These are phyloP conservation scores for Salvia rosmarinus DNA, from an alignment of 257 asterid genomes.

Conservation along the genomic window DNA sequence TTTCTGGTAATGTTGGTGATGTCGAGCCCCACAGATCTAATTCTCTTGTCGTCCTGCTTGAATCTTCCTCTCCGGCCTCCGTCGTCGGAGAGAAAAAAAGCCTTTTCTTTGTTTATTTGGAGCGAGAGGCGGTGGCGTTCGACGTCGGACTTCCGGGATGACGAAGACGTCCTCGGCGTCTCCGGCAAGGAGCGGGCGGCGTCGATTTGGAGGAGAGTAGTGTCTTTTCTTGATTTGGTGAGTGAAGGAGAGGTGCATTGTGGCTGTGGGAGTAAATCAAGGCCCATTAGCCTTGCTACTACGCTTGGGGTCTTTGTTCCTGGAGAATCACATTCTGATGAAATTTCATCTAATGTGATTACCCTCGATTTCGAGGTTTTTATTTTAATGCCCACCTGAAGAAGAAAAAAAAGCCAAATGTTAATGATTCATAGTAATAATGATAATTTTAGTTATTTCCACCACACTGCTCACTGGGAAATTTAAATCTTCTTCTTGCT, in stretches of 20 bases:
- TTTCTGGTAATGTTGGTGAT: slow-evolving; percentile 46
- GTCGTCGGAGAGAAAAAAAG: slow-evolving; percentile 30
- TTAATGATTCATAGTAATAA: no score
- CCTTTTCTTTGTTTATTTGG: slow-evolving; percentile 64
- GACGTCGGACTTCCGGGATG: slow-evolving; percentile 65
- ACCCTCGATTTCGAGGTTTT: slow-evolving; percentile 44
- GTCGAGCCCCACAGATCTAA: slow-evolving; percentile 52
- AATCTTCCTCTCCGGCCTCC: slow-evolving; percentile 36
- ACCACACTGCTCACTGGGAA: slow-evolving; percentile 51
- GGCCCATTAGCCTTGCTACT: slow-evolving; percentile 91
- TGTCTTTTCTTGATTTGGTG: slow-evolving; percentile 23
- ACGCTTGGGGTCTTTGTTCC: slow-evolving; percentile 67
- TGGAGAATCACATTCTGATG: slow-evolving; percentile 54
- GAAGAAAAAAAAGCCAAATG: not conserved
- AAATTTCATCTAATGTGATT: slow-evolving; percentile 41
- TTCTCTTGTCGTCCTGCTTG: slow-evolving; percentile 32
- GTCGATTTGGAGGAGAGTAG: slow-evolving; percentile 28
- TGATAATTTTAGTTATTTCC: no score
- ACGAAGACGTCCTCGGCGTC: slow-evolving; percentile 60
- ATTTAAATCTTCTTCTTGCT: slow-evolving; percentile 46
- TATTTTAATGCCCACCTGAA: slow-evolving; percentile 66
- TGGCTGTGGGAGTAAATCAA: slow-evolving; percentile 76
- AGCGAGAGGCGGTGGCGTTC: slow-evolving; percentile 68
- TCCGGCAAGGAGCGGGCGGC: slow-evolving; percentile 69
- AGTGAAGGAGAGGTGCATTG: slow-evolving; percentile 51